phyloP scores from a whole-genome alignment of 1,284 basidiomycete genomes.

The Papiliotrema flavescens region DNA sequence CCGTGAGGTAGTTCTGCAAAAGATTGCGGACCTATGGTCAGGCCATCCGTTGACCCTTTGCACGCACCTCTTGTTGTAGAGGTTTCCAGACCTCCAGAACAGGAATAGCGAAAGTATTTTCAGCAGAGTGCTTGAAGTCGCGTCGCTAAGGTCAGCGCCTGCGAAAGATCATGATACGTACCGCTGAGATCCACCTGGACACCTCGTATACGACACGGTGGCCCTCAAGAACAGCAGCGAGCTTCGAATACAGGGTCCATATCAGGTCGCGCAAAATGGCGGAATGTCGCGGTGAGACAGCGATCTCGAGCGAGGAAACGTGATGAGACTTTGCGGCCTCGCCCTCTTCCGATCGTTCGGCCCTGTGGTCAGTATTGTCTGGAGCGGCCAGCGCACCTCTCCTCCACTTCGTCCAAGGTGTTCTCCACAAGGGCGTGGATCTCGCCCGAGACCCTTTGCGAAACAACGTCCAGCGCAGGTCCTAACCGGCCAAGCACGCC shows the following conservation, averaged over 20 bases:
- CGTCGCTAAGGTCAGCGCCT: conserved; percentile 58
- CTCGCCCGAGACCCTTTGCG: conserved; percentile 80
- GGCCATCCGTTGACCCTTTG: background rate
- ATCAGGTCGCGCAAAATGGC: conserved; percentile 89
- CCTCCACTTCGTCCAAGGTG: conserved; percentile 87
- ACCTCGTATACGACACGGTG: conserved; percentile 90
- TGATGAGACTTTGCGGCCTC: background rate
- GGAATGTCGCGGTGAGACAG: conserved; percentile 66
- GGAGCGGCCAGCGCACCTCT: conserved; percentile 56
- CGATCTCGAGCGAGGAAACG: no score
- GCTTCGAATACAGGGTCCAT: conserved; percentile 96
- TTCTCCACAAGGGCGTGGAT: conserved; percentile 80
- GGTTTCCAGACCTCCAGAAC: conserved; percentile 88
- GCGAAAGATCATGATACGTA: conserved; percentile 49
- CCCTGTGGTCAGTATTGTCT: background rate
- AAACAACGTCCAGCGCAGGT: conserved; percentile 74
- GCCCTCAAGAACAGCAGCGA: conserved; percentile 93
- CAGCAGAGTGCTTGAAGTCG: conserved; percentile 77
- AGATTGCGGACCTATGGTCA: conserved; percentile 67
- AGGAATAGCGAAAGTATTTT: conserved; percentile 59
- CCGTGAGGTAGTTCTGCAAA: conserved; percentile 86
- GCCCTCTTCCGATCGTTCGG: background rate
- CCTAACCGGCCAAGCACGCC: conserved; percentile 87
- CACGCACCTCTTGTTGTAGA: conserved; percentile 76
- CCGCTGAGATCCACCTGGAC: conserved; percentile 77